Conservation (phyloP, 2,329 filamentous ascomycete genomes). For the Colletotrichum higginsianum region DNA sequence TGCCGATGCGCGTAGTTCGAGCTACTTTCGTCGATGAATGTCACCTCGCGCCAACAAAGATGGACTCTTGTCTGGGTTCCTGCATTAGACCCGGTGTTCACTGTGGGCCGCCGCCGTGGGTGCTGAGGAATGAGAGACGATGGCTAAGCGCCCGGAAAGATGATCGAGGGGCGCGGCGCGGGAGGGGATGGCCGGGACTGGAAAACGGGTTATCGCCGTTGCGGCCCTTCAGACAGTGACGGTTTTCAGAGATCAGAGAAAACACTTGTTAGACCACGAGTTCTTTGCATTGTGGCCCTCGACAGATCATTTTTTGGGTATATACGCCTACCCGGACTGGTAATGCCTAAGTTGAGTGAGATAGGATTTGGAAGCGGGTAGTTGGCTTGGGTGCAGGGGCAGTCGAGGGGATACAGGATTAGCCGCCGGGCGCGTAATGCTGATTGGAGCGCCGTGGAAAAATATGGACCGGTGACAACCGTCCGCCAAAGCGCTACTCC, state of each 20-base stretch:
- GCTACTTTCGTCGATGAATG: constrained; percentile 21
- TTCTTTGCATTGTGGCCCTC: neutral
- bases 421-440: constrained; percentile 10
- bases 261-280: neutral
- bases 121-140: constrained; percentile 30
- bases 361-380: neutral
- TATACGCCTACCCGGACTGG: neutral
- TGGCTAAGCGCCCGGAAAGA: constrained; percentile 35
- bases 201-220: constrained; percentile 12
- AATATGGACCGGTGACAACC: neutral
- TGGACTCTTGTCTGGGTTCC: constrained; percentile 21
- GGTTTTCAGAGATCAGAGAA: neutral
- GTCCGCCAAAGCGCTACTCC: neutral
- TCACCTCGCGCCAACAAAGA: constrained; percentile 35
- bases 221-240: constrained; percentile 1
- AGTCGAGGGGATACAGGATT: constrained; percentile 23
- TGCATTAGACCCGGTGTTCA: constrained; percentile 17
- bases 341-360: neutral
- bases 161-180: constrained; percentile 36
- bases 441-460: constrained; percentile 15
- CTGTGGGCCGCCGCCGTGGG: constrained; percentile 24
- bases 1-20: constrained; percentile 30
- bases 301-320: neutral
- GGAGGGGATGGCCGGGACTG: constrained; percentile 18
- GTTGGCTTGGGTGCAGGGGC: neutral